Conservation (phyloP, 2,329 filamentous ascomycete genomes). For the Hypoxylon sp. region DNA sequence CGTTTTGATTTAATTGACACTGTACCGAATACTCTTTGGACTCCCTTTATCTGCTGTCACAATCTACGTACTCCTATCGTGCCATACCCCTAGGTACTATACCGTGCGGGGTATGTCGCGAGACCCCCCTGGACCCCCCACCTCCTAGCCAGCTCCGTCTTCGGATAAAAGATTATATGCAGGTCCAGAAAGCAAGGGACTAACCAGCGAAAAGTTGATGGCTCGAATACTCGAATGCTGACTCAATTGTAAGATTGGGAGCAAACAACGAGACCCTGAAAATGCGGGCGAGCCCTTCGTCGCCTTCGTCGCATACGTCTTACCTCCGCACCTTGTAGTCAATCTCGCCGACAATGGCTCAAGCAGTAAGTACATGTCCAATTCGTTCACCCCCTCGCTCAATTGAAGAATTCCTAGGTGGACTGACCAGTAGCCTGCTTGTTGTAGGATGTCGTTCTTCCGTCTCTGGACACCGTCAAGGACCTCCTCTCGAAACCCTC, state of each 20-base stretch:
- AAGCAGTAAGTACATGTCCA: slow-evolving; percentile 42
- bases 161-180: slow-evolving; percentile 32
- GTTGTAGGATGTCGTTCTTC: slow-evolving; percentile 56
- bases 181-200: slow-evolving; percentile 10
- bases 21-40: slow-evolving; percentile 20
- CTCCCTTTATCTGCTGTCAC: background rate
- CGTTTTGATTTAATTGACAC: slow-evolving; percentile 19
- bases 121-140: background rate
- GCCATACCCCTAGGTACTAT: background rate
- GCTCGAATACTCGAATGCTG: slow-evolving; percentile 19
- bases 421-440: slow-evolving; percentile 29
- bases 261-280: slow-evolving; percentile 4
- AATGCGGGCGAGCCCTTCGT: slow-evolving; percentile 11
- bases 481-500: slow-evolving; percentile 56
- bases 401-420: slow-evolving; percentile 23
- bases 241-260: slow-evolving; percentile 21
- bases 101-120: slow-evolving; percentile 1
- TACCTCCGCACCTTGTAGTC: slow-evolving; percentile 6
- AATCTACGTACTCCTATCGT: background rate
- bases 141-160: slow-evolving; percentile 28
- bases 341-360: slow-evolving; percentile 40
- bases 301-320: background rate
- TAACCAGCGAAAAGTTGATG: slow-evolving; percentile 11
- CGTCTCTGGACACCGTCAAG: slow-evolving; percentile 61
- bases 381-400: background rate